Evolutionary conservation across 163 green algal species (phyloP), one percentile per base, ranked within the genome.

Genomic region (Scenedesmus sp.): DNA sequence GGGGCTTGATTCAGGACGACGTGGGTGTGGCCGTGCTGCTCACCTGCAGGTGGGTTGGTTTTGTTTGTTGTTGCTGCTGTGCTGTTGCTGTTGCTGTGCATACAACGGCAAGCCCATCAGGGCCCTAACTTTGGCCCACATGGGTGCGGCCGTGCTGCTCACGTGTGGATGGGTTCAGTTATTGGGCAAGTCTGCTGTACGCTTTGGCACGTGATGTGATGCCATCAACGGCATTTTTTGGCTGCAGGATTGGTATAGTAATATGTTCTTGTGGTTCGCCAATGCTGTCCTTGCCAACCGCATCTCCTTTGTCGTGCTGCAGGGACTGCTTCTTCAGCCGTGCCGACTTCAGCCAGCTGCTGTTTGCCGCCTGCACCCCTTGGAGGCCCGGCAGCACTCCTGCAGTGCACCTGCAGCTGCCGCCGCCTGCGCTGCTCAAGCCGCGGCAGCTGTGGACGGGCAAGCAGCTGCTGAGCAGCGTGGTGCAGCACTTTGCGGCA

Each of bases 41-140:
- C 84, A 34, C 16, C 2, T 26, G 15, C 66, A 76, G 66, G 16
- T 34, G 15, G 16, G 66, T 12, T 70, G 62, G 9, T 26, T 76
- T 8, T 64, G 59, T 13, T 64, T 5, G 59, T 64, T 64, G 59
- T 8, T 64, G 59, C 59, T 64, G 8, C 59, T 64, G 59, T 64
- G 59, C 59, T 8, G 59, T 13, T 5, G 59, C 59, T 13, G 59
- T 64, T 5, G 8, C 5, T 64, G 97, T 99, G 77, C 98, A 98
- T n/a, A 99, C 98, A 10, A n/a, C n/a, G n/a, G n/a, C n/a, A n/a
- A n/a, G n/a, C n/a, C n/a, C n/a, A n/a, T n/a, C n/a, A n/a, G n/a
- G n/a, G n/a, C n/a, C n/a, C n/a, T n/a, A n/a, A n/a, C 99, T 93
- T 98, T 99, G 96, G 98, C 99, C 93, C 95, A 92, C 70, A 73